These are phyloP conservation scores for Neodidymelliopsis sp. DNA, from an alignment of 2,329 filamentous ascomycete genomes.

Conservation along the genomic window DNA sequence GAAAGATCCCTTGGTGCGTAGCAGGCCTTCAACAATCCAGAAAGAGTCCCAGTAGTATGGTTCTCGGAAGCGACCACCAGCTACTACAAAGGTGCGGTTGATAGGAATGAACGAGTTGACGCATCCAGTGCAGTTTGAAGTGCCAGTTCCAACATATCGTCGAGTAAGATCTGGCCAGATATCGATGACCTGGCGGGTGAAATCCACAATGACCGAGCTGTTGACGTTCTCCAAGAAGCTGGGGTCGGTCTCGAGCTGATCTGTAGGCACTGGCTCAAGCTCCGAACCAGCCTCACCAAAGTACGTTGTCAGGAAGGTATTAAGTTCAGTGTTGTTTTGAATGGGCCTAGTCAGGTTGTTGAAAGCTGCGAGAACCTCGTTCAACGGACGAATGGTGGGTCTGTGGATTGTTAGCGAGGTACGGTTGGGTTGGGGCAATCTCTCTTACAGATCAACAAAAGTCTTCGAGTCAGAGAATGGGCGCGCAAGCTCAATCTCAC, in stretches of 20 bases:
- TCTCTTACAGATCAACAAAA: slow-evolving; percentile 64
- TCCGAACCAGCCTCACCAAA: slow-evolving; percentile 71
- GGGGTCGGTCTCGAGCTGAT: slow-evolving; percentile 63
- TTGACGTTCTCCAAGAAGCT: slow-evolving; percentile 64
- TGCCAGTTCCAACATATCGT: slow-evolving; percentile 57
- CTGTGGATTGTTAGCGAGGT: slow-evolving; percentile 48
- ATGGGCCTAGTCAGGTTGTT: slow-evolving; percentile 66
- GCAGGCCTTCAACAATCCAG: slow-evolving; percentile 71
- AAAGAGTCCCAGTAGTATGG: slow-evolving; percentile 77
- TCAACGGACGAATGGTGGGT: slow-evolving; percentile 66
- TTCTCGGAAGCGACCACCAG: slow-evolving; percentile 74
- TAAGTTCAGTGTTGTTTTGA: slow-evolving; percentile 68
- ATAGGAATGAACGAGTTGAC: slow-evolving; percentile 71
- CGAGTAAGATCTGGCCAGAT: slow-evolving; percentile 75
- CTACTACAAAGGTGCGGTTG: slow-evolving; percentile 73
- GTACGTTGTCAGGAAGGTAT: slow-evolving; percentile 67
- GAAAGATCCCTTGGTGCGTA: slow-evolving; percentile 70
- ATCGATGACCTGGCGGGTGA: slow-evolving; percentile 68
- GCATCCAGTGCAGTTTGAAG: slow-evolving; percentile 61
- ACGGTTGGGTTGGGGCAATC: too few relatives aligned
- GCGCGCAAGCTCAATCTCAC: slow-evolving; percentile 67
- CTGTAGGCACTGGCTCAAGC: slow-evolving; percentile 61
- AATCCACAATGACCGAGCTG: slow-evolving; percentile 66
- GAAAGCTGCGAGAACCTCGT: slow-evolving; percentile 69
- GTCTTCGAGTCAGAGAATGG: slow-evolving; percentile 75